These are phyloP conservation scores for Zymoseptoria ardabiliae DNA, from an alignment of 2,329 filamentous ascomycete species.

Conservation along the genomic window DNA sequence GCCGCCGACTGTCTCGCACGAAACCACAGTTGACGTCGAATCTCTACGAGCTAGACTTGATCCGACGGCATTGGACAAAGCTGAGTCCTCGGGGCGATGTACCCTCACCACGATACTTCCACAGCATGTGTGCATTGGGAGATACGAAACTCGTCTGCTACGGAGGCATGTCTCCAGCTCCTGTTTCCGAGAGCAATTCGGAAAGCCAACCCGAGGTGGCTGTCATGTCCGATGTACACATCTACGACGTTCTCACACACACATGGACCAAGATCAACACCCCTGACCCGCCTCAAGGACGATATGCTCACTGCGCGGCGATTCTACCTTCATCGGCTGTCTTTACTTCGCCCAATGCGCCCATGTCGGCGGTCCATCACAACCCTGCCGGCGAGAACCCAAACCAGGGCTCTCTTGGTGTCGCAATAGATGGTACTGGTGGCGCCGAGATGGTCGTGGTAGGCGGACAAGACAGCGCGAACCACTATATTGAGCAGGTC, in stretches of 20 bases:
- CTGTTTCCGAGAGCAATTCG: constrained; percentile 56
- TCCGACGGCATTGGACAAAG: constrained; percentile 87
- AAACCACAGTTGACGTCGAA: constrained; percentile 81
- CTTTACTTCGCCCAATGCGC: constrained; percentile 77
- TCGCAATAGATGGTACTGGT: constrained; percentile 81
- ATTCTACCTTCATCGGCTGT: constrained; percentile 81
- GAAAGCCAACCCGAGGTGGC: constrained; percentile 58
- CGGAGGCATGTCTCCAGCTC: constrained; percentile 83
- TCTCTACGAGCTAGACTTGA: constrained; percentile 86
- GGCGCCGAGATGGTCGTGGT: constrained; percentile 97
- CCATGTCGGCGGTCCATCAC: constrained; percentile 79
- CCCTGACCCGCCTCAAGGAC: constrained; percentile 77
- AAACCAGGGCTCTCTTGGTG: constrained; percentile 80
- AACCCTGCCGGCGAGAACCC: constrained; percentile 76
- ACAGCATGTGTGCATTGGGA: constrained; percentile 87
- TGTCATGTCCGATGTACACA: constrained; percentile 96
- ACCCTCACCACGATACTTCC: constrained; percentile 89
- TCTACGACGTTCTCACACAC: constrained; percentile 77
- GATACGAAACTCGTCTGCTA: constrained; percentile 97
- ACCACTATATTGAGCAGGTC: constrained; percentile 98
- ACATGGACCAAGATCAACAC: constrained; percentile 74
- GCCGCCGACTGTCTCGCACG: constrained; percentile 75
- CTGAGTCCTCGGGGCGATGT: constrained; percentile 76
- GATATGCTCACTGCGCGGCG: constrained; percentile 93
- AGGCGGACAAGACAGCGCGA: constrained; percentile 92